These are phyloP conservation scores for Rhodomyrtus tomentosa DNA, from an alignment of 345 rosid species.

Conservation along the genomic window DNA sequence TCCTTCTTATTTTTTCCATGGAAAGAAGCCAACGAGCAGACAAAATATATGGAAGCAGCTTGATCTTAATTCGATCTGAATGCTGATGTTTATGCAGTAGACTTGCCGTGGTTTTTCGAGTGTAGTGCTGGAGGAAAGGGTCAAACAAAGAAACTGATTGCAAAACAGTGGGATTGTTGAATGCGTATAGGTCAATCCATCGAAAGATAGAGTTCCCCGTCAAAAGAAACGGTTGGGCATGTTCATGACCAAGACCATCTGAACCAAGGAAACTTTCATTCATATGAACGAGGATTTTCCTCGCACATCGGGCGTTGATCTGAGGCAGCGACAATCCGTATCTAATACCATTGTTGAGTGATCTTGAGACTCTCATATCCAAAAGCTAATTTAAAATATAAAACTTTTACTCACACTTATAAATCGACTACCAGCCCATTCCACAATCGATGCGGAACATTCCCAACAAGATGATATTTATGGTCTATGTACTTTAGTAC, in stretches of 20 bases:
- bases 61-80: neutral
- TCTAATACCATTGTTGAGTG: too few species aligned
- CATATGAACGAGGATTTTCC: too few species aligned
- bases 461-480: too few species aligned
- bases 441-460: too few species aligned
- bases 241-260: neutral
- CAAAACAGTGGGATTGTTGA: neutral
- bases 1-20: neutral
- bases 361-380: too few species aligned
- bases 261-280: neutral
- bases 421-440: too few species aligned
- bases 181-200: neutral
- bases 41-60: neutral
- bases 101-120: neutral
- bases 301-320: too few species aligned
- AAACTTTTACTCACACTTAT: too few species aligned
- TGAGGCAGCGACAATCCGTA: too few species aligned
- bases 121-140: neutral
- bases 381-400: too few species aligned
- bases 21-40: neutral
- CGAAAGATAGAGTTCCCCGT: neutral
- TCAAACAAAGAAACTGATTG: neutral
- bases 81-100: neutral
- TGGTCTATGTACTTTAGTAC: neutral
- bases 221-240: neutral